Percentiles rank a stretch among this genome's conserved stretches.
phyloP scores from a whole-genome alignment of 2,329 filamentous ascomycete genomes.

The Calonectria montana region DNA sequence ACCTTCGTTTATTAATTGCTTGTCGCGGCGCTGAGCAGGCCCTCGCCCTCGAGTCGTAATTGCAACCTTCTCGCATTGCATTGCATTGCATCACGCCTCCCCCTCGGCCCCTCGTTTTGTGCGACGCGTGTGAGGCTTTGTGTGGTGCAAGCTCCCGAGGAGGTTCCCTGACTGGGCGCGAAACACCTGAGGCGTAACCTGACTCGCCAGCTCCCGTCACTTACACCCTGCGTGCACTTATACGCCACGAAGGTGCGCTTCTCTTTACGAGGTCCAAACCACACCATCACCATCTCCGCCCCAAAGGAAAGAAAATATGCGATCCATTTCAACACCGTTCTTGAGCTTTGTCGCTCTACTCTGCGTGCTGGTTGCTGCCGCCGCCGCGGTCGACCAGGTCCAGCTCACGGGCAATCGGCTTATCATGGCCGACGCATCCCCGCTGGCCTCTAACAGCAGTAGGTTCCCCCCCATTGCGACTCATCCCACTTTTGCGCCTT shows the following conservation, averaged over 20 bases:
- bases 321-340: conserved; percentile 20
- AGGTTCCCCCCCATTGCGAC: background rate
- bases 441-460: conserved; percentile 37
- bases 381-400: conserved; percentile 27
- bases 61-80: background rate
- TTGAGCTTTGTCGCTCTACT: conserved; percentile 28
- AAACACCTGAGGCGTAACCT: conserved; percentile 9
- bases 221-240: conserved; percentile 1
- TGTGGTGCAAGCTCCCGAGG: background rate
- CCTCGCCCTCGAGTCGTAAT: conserved; percentile 9
- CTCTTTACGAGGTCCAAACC: background rate
- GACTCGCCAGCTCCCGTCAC: conserved; percentile 1
- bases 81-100: background rate
- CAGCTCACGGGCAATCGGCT: conserved; percentile 30
- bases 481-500: background rate
- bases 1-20: conserved; percentile 1
- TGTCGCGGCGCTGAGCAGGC: conserved; percentile 5
- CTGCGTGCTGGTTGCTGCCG: conserved; percentile 25
- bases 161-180: conserved; percentile 4
- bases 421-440: conserved; percentile 28
- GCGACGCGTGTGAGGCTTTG: conserved; percentile 6
- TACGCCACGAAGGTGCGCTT: background rate
- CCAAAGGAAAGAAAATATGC: conserved; percentile 28
- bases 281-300: background rate
- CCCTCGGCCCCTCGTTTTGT: background rate